A percentile compares a stretch with the other conserved stretches of the same genome.
Evolutionary conservation across 1,284 basidiomycete genomes (phyloP).

Genomic region (Kalmanozyma brasiliensis): DNA sequence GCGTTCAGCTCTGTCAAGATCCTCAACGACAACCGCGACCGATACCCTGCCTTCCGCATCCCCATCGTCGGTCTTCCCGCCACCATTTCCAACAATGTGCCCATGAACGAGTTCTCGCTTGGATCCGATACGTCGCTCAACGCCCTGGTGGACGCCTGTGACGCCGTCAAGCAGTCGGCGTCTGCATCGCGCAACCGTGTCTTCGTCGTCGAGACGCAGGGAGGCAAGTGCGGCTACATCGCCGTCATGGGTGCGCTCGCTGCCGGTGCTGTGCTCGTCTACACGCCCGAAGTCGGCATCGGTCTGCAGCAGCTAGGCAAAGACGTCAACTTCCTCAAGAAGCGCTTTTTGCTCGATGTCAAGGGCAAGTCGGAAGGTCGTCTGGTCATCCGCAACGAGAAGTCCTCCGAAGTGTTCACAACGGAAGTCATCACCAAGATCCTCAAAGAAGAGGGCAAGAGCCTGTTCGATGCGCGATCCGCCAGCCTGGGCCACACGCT

Average conservation of each 20-base stretch:
- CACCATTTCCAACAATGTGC: conserved; percentile 97
- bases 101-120: conserved; percentile 92
- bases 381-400: conserved; percentile 84
- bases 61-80: conserved; percentile 71
- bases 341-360: conserved; percentile 84
- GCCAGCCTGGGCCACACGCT: conserved; percentile 95
- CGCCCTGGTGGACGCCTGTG: conserved; percentile 95
- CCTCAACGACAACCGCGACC: conserved; percentile 80
- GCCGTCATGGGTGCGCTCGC: conserved; percentile 94
- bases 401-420: conserved; percentile 85
- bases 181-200: conserved; percentile 93
- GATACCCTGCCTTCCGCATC: conserved; percentile 85
- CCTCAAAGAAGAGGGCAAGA: conserved; percentile 88
- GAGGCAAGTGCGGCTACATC: conserved; percentile 94
- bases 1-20: conserved; percentile 83
- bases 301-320: conserved; percentile 80
- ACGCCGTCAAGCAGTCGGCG: conserved; percentile 97
- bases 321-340: conserved; percentile 90
- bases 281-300: conserved; percentile 92
- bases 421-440: conserved; percentile 93
- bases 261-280: conserved; percentile 89
- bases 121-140: conserved; percentile 96
- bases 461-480: conserved; percentile 91
- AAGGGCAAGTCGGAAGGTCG: conserved; percentile 92
- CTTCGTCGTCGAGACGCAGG: conserved; percentile 98